phyloP scores from a whole-genome alignment of 225 moss, liverwort and hornwort species.

The Sphagnum contortum region DNA sequence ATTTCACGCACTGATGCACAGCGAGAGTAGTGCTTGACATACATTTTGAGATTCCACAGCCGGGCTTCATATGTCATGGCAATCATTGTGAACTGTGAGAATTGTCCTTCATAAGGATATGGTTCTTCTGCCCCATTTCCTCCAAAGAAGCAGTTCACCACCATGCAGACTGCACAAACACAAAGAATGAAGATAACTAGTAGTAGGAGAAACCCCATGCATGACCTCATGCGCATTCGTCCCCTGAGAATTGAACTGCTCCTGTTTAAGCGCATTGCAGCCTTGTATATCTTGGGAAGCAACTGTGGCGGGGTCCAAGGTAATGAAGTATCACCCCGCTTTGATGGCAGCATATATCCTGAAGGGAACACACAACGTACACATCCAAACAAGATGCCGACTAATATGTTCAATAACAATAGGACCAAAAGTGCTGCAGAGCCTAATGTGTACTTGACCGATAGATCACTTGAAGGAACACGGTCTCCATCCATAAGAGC shows the following conservation, averaged over 20 bases:
- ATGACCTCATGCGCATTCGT: conserved; percentile 26
- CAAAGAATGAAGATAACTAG: conserved; percentile 31
- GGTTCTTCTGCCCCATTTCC: conserved; percentile 82
- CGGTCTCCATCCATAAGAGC: conserved; percentile 92
- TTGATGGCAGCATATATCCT: conserved; percentile 19
- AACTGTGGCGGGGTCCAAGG: conserved; percentile 50
- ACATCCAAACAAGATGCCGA: conserved; percentile 63
- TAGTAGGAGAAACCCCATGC: conserved; percentile 27
- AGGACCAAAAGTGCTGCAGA: conserved; percentile 34
- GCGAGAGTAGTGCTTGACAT: conserved; percentile 83
- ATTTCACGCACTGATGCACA: conserved; percentile 92
- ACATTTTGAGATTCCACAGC: conserved; percentile 91
- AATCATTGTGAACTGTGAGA: conserved; percentile 87
- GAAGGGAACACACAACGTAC: conserved; percentile 41
- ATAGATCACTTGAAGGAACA: conserved; percentile 69
- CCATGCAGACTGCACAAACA: conserved; percentile 40
- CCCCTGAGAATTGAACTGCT: conserved; percentile 11
- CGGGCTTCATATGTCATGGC: conserved; percentile 92
- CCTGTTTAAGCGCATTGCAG: conserved; percentile 45
- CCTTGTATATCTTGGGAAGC: conserved; percentile 42
- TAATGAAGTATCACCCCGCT: conserved; percentile 26
- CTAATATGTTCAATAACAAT: conserved; percentile 27
- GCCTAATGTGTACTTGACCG: conserved; percentile 35
- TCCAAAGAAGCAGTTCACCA: conserved; percentile 64
- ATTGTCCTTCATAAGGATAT: conserved; percentile 54